Evolutionary conservation across 805 yeast genomes (phyloP).

Genomic region (Kodamaea restingae): DNA sequence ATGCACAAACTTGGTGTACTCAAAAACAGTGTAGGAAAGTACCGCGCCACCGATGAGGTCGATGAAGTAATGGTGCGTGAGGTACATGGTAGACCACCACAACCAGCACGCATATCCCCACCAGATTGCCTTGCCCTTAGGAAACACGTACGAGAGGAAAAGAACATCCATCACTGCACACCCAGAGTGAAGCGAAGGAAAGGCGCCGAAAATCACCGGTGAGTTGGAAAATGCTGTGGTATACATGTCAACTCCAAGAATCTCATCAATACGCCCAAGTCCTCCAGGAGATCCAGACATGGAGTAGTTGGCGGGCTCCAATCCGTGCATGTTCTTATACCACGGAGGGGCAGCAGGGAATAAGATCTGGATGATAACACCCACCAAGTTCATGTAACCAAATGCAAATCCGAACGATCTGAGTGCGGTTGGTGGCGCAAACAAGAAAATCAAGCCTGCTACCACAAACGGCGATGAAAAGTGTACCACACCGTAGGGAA

Average conservation of each 20-base stretch:
- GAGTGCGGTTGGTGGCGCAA: slow-evolving; percentile 86
- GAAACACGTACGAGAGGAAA: slow-evolving; percentile 80
- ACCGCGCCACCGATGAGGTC: slow-evolving; percentile 93
- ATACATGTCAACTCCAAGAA: slow-evolving; percentile 78
- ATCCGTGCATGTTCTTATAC: slow-evolving; percentile 82
- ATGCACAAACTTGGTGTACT: slow-evolving; percentile 60
- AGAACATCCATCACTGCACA: slow-evolving; percentile 92
- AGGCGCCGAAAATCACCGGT: slow-evolving; percentile 92
- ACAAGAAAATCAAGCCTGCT: slow-evolving; percentile 71
- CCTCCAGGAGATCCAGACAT: slow-evolving; percentile 98
- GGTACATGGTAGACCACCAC: slow-evolving; percentile 98
- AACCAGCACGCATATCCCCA: slow-evolving; percentile 82
- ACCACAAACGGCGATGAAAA: slow-evolving; percentile 88
- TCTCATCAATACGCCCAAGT: slow-evolving; percentile 74
- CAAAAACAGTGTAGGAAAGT: slow-evolving; percentile 68
- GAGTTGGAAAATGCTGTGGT: slow-evolving; percentile 78
- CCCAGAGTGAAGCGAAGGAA: slow-evolving; percentile 84
- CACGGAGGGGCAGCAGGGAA: slow-evolving; percentile 98
- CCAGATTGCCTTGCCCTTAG: slow-evolving; percentile 61
- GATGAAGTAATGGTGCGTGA: slow-evolving; percentile 93
- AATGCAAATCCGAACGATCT: slow-evolving; percentile 87
- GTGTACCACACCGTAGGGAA: slow-evolving; percentile 90
- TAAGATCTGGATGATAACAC: slow-evolving; percentile 75
- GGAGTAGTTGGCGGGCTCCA: slow-evolving; percentile 83
- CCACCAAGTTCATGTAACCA: slow-evolving; percentile 88